Base-by-base conservation (phyloP, 495 filamentous ascomycete species). In the Beverwykella pulmonaria region DNA sequence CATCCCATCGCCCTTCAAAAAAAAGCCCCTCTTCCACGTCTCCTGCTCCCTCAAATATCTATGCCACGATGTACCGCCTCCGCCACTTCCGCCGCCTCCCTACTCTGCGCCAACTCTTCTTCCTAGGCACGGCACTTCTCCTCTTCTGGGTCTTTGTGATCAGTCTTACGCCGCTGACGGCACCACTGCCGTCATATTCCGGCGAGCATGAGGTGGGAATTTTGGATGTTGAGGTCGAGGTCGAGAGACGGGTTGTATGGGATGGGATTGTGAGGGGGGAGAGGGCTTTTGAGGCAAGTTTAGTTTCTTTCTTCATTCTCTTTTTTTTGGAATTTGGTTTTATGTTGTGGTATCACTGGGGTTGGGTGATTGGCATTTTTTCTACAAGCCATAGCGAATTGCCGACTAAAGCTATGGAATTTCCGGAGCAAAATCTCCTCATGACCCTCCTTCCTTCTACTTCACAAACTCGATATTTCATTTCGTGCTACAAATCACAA, bases 211-310 rank as follows among this genome's bases (percentile, higher is more conserved):
- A 58, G 41, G 67, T 70, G 19, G 67, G 61, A 3, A 23, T 70
- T 19, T 53, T 73, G 34, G 70, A 70, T 52, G 36, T 55, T 15
- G 68, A 67, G 49, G 61, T 54, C 20, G 59, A 71, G 30, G 48
- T 66, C 22, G 26, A 66, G 53, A 48, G 52, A 34, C 20, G 71
- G 59, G 17, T 72, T 26, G 26, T 72, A 15, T 49, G 67, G 36
- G 71, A 72, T 55, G 71, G 63, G 7, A 49, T 57, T 57, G 52
- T 69, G 61, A 67, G 67, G 34, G 66, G 66, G 30, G 60, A 69
- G 34, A 53, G 23, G 53, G 60, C 61, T 23, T 69, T 69, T 59
- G 54, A 69, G 55, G 63, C 61, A 23, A 7, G 63, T 59, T 17
- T 17, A 27, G n/a, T n/a, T n/a, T n/a, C n/a, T n/a, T n/a, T 29